Evolutionary conservation across 202 grass and related monocot species (phyloP), one percentile per base, ranked within the genome.

Genomic region (Panicum virgatum): DNA sequence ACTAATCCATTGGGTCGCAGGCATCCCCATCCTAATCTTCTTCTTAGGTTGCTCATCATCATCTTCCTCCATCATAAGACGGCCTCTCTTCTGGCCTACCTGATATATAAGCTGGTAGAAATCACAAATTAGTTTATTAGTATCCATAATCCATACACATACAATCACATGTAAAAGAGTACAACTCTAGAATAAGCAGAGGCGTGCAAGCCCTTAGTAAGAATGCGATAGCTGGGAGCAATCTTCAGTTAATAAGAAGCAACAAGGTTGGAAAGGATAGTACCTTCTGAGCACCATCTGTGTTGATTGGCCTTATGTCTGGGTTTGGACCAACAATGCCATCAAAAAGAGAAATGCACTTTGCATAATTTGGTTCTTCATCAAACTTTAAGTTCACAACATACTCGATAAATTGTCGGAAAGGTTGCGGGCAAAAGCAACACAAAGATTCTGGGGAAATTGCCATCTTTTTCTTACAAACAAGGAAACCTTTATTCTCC

Each of bases 201-300:
- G 26, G 19, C 11, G 25, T 7, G 43, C 62, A 63, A 81, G 20
- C 11, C 19, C 18, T 71, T 69, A 9, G 16, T 12, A 19, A 25
- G 46, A 53, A 87, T 71, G 26, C 27, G 60, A 37, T 38, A 15
- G 73, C 56, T 45, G 42, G 46, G 29, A 71, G 27, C 69, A 80
- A 67, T 22, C 26, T 20, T 44, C 34, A 47, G 12, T 58, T 58
- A 64, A 43, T 34, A 51, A 88, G 38, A 66, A 69, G 45, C 23
- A 62, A 69, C 18, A 68, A 84, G 16, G 80, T 69, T 64, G 19
- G 58, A 67, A 75, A 73, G 39, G 38, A 71, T n/a, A 75, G 27
- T 97, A 94, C 94, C 94, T 94, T 97, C 75, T 92, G 94, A 87
- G 94, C 94, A 81, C 94, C 94, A 90, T 97, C 89, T 62, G 94